A percentile compares a stretch with the other conserved stretches of the same genome.
Conservation (phyloP, 2,329 filamentous ascomycete genomes). For the Lasiodiplodia theobromae region DNA sequence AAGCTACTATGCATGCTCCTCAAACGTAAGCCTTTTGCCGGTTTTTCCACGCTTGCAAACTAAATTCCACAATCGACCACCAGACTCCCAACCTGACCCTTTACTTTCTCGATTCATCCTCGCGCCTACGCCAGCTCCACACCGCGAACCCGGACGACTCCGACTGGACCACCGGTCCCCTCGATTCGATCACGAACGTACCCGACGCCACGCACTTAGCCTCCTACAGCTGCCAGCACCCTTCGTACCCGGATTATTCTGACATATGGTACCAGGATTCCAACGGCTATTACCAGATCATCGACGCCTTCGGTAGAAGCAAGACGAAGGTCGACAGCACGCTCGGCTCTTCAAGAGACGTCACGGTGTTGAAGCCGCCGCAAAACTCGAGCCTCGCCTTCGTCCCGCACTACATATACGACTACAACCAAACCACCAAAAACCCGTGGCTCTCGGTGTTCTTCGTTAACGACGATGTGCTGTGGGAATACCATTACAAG, state of each 20-base stretch:
- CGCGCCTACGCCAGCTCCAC: slow-evolving; percentile 1
- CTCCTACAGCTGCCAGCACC: slow-evolving; percentile 1
- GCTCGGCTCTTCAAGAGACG: neutral
- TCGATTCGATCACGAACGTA: neutral
- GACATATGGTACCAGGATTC: neutral
- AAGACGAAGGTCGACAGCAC: neutral
- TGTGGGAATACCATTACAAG: slow-evolving; percentile 7
- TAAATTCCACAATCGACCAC: neutral
- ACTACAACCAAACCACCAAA: neutral
- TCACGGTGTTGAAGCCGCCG: neutral
- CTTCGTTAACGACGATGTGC: neutral
- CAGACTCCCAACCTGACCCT: slow-evolving; percentile 7
- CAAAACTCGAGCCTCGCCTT: slow-evolving; percentile 2
- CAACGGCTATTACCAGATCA: neutral
- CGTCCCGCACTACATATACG: slow-evolving; percentile 2
- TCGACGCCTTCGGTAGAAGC: neutral
- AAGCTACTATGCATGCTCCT: slow-evolving; percentile 15
- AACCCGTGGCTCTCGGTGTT: slow-evolving; percentile 1
- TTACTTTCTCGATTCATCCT: slow-evolving; percentile 10
- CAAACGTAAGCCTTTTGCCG: neutral
- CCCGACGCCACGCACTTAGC: neutral
- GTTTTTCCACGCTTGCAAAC: neutral
- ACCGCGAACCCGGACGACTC: neutral
- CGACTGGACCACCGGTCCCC: neutral
- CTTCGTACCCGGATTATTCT: neutral